Evolutionary conservation across 169 alveolate genomes (phyloP).

Genomic region (Plasmodium chabaudi): DNA sequence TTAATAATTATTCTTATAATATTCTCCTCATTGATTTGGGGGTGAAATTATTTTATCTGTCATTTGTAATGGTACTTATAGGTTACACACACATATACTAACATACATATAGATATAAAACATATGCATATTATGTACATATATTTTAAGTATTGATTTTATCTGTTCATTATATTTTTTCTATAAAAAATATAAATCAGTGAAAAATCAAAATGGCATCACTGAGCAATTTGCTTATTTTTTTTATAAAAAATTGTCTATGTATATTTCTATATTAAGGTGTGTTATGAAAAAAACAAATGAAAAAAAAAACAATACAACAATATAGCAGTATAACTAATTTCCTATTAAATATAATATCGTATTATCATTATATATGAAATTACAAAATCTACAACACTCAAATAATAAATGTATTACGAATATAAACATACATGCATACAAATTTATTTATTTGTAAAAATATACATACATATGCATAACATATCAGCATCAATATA

Average conservation of each 20-base stretch:
- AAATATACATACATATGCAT: conserved; percentile 12
- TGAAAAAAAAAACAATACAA: too few relatives aligned
- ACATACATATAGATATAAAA: background rate
- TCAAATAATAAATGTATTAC: background rate
- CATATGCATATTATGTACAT: background rate
- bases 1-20: conserved; percentile 18
- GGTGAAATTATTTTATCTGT: conserved; percentile 12
- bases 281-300: too few relatives aligned
- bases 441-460: background rate
- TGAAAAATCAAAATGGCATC: too few relatives aligned
- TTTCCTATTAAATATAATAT: too few relatives aligned
- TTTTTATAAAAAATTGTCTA: too few relatives aligned
- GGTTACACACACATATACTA: background rate
- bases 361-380: too few relatives aligned
- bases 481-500: conserved; percentile 12
- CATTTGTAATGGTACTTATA: conserved; percentile 20
- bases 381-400: too few relatives aligned
- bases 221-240: too few relatives aligned
- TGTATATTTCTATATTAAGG: too few relatives aligned
- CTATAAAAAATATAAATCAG: too few relatives aligned
- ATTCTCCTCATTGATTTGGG: conserved; percentile 38
- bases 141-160: background rate
- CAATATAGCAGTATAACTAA: too few relatives aligned
- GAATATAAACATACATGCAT: background rate
- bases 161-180: too few relatives aligned